Percentiles rank a stretch among this genome's conserved stretches.
phyloP scores from a whole-genome alignment of 2,329 filamentous ascomycete species.

The Biscogniauxia sp. region DNA sequence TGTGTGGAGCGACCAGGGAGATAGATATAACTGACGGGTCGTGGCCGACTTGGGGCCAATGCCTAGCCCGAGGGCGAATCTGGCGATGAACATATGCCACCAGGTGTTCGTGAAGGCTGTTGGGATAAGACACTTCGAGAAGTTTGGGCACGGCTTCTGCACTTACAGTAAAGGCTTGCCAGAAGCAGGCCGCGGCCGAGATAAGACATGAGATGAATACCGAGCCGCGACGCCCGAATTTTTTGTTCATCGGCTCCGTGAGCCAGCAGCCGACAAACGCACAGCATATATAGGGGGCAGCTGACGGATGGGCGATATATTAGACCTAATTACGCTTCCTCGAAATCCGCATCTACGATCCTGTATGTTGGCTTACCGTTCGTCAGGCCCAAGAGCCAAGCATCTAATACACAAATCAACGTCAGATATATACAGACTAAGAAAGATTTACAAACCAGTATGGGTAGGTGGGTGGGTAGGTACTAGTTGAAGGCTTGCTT shows the following conservation, averaged over 20 bases:
- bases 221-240: conserved; percentile 67
- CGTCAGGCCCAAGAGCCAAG: conserved; percentile 60
- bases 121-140: background rate
- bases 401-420: conserved; percentile 28
- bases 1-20: background rate
- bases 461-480: too few species aligned
- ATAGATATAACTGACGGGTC: conserved; percentile 38
- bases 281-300: conserved; percentile 63
- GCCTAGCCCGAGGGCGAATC: conserved; percentile 67
- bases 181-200: conserved; percentile 54
- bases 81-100: conserved; percentile 70
- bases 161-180: conserved; percentile 44
- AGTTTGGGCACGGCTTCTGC: conserved; percentile 40
- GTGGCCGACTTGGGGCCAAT: conserved; percentile 71
- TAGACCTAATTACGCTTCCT: background rate
- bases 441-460: too few species aligned
- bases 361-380: conserved; percentile 42
- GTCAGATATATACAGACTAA: conserved; percentile 6
- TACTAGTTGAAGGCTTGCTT: background rate
- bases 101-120: conserved; percentile 39
- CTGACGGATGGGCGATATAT: conserved; percentile 8
- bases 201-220: conserved; percentile 68
- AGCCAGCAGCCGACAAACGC: conserved; percentile 71
- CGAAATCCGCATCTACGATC: background rate
- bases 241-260: conserved; percentile 68